Percentiles rank a stretch among this genome's conserved stretches.
Conservation (phyloP, 306 rosid genomes). For the Trifolium subterraneum region DNA sequence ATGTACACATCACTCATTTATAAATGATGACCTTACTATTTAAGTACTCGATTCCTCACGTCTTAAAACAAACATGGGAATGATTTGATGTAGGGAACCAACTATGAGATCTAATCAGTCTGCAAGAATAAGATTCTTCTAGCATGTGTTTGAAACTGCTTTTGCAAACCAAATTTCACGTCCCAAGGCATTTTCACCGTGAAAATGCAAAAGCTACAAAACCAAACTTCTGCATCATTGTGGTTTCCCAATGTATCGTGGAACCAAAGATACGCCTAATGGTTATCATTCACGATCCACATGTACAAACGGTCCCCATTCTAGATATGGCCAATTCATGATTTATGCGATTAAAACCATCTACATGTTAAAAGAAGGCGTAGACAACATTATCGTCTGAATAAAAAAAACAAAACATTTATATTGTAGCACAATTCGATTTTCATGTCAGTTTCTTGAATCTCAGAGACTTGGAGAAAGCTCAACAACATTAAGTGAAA, state of each 20-base stretch:
- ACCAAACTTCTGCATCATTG: too few species aligned
- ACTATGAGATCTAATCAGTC: neutral
- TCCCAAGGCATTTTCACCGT: too few species aligned
- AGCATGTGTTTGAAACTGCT: too few species aligned
- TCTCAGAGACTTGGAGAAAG: neutral
- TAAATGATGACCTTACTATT: too few species aligned
- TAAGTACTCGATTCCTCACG: too few species aligned
- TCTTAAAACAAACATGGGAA: neutral
- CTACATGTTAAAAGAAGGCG: neutral
- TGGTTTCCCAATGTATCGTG: too few species aligned
- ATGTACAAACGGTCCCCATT: neutral
- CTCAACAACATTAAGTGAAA: slow-evolving; percentile 30
- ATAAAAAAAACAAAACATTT: slow-evolving; percentile 6
- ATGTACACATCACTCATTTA: neutral
- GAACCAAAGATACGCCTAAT: neutral
- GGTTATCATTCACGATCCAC: neutral
- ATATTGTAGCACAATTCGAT: slow-evolving; percentile 9
- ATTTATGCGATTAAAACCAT: neutral
- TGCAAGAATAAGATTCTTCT: neutral
- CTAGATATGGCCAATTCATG: neutral
- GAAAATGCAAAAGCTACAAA: too few species aligned
- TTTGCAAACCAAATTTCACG: too few species aligned
- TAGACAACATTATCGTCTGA: neutral
- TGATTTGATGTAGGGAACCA: neutral
- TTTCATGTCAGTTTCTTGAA: slow-evolving; percentile 15